These are phyloP conservation scores for Thielaviopsis musarum DNA, from an alignment of 2,329 filamentous ascomycete genomes.

Conservation along the genomic window DNA sequence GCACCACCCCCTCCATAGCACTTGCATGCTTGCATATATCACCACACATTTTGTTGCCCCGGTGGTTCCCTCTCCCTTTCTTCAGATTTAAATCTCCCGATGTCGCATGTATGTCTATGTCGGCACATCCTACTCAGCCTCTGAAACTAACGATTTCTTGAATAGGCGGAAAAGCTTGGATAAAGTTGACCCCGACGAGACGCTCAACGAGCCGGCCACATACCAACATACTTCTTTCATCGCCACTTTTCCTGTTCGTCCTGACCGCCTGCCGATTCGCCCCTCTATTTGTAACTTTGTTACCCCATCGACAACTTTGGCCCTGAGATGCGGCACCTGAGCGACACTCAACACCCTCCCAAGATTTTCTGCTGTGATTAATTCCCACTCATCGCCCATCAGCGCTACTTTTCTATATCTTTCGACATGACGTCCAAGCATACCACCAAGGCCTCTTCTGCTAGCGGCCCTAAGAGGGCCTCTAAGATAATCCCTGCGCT, in stretches of 20 bases:
- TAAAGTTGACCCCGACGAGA: neutral
- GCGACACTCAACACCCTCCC: constrained; percentile 3
- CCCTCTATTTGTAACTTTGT: neutral
- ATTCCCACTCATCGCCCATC: neutral
- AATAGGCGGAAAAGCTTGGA: neutral
- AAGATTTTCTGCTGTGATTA: constrained; percentile 8
- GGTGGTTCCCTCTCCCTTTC: neutral
- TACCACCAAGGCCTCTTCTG: neutral
- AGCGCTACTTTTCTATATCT: neutral
- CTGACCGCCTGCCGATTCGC: neutral
- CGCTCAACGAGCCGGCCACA: neutral
- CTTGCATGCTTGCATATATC: neutral
- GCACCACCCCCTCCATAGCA: constrained; percentile 2
- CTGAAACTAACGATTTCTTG: neutral
- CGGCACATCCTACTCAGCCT: neutral
- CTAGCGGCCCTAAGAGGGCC: neutral
- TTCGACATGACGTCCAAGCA: constrained; percentile 4
- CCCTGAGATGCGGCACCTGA: constrained; percentile 12
- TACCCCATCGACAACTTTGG: constrained; percentile 1
- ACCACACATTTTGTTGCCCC: neutral
- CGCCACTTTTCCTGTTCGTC: neutral
- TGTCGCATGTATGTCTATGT: neutral
- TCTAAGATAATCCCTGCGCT: neutral
- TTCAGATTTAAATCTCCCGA: neutral
- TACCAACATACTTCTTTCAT: neutral